Evolutionary conservation across 2,329 filamentous ascomycete species (phyloP).

Genomic region (Samsoniella hepiali): DNA sequence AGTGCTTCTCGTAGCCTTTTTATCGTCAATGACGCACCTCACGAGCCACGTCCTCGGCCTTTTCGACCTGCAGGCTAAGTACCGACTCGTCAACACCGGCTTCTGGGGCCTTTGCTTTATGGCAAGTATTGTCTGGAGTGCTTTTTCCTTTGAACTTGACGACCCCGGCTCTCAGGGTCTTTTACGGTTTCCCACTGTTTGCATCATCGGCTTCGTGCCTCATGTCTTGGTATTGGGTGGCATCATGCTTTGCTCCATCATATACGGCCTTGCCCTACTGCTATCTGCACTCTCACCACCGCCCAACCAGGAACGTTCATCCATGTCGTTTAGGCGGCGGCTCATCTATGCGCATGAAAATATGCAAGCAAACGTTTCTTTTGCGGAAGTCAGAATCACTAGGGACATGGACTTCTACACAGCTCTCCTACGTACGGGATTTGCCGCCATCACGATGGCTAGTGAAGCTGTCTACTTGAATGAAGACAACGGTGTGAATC

Average conservation of each 20-base stretch:
- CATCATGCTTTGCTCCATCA: slow-evolving; percentile 69
- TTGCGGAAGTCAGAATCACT: slow-evolving; percentile 75
- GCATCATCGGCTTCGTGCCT: slow-evolving; percentile 90
- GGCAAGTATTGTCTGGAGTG: slow-evolving; percentile 76
- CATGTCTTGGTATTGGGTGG: slow-evolving; percentile 83
- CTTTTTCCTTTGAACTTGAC: slow-evolving; percentile 58
- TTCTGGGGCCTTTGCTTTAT: slow-evolving; percentile 92
- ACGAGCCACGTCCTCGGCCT: slow-evolving; percentile 81
- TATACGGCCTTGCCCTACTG: slow-evolving; percentile 73
- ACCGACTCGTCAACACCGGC: slow-evolving; percentile 80
- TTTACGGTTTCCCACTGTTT: slow-evolving; percentile 87
- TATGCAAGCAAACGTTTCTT: slow-evolving; percentile 85
- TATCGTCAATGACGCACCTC: slow-evolving; percentile 87
- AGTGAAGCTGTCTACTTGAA: slow-evolving; percentile 96
- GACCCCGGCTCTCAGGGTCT: slow-evolving; percentile 62
- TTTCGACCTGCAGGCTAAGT: slow-evolving; percentile 72
- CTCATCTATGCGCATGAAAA: slow-evolving; percentile 74
- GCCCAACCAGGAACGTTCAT: slow-evolving; percentile 26
- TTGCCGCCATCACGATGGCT: slow-evolving; percentile 84
- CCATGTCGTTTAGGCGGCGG: slow-evolving; percentile 53
- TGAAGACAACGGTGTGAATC: slow-evolving; percentile 72
- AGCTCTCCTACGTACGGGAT: slow-evolving; percentile 79
- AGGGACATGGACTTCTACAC: slow-evolving; percentile 96
- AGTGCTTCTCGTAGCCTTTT: slow-evolving; percentile 77
- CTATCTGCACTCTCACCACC: slow-evolving; percentile 59